Conservation (phyloP, 202 grass and related monocot species). For the Setaria italica region DNA sequence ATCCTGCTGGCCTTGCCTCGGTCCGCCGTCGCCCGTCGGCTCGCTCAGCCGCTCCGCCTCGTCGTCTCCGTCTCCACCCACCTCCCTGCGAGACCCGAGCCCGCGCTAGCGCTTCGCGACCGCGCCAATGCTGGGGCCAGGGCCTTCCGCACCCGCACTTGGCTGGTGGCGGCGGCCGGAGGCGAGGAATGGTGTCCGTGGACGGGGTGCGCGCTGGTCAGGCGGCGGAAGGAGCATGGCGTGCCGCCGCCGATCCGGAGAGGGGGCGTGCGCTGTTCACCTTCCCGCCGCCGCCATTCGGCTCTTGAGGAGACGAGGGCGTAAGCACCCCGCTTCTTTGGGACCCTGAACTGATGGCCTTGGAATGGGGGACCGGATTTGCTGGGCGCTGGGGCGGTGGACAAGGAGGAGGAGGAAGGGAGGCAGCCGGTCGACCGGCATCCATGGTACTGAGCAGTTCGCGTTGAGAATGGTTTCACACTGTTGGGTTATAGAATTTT, state of each 20-base stretch:
- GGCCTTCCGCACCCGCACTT: background rate
- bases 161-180: background rate
- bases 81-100: no score
- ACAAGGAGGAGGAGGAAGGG: no score
- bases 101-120: background rate
- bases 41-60: background rate
- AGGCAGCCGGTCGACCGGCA: no score
- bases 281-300: background rate
- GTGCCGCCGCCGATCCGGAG: constrained; percentile 32
- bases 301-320: background rate
- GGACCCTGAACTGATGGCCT: no score
- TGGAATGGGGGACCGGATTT: background rate
- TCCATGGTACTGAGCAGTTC: background rate
- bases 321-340: constrained; percentile 36
- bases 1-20: background rate
- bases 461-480: background rate
- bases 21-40: background rate
- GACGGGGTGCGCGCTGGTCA: background rate
- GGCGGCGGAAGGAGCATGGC: background rate
- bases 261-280: constrained; percentile 35
- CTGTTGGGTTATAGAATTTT: background rate
- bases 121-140: background rate
- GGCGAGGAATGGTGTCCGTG: background rate
- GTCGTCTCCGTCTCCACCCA: background rate
- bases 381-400: background rate